Evolutionary conservation across 1,284 basidiomycete genomes (phyloP).

Genomic region (Anthracocystis walkeri): DNA sequence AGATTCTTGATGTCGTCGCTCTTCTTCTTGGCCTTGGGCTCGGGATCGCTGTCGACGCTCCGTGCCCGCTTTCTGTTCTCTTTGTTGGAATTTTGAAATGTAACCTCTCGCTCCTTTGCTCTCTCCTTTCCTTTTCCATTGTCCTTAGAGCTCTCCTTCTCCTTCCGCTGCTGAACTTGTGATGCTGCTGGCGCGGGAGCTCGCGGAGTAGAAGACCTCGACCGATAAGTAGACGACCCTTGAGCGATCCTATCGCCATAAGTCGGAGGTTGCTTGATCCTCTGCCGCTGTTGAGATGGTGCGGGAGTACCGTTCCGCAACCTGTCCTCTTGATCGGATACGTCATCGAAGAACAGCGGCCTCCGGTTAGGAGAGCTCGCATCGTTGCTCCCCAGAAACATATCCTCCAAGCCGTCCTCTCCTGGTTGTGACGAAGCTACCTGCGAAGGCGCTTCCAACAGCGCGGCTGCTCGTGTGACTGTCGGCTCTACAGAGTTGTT

Average conservation of each 20-base stretch:
- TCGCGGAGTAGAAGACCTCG: constrained; percentile 11
- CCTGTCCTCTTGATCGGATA: constrained; percentile 20
- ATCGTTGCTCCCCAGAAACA: constrained; percentile 15
- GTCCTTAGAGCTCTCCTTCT: background rate
- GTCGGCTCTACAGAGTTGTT: background rate
- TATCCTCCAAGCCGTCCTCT: constrained; percentile 17
- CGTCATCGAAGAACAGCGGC: constrained; percentile 25
- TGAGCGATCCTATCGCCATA: constrained; percentile 19
- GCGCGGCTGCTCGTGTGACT: background rate
- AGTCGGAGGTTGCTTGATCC: constrained; percentile 17
- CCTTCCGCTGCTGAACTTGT: background rate
- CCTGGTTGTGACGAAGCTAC: background rate
- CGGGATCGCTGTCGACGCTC: constrained; percentile 4
- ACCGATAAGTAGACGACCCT: background rate
- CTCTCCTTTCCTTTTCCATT: background rate
- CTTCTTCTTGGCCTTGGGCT: constrained; percentile 8
- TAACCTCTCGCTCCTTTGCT: background rate
- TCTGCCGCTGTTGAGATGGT: background rate
- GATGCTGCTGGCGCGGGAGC: background rate
- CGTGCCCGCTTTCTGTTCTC: background rate
- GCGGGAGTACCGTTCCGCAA: constrained; percentile 13
- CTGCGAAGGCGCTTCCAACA: background rate
- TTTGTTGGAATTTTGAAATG: background rate
- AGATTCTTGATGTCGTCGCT: constrained; percentile 44
- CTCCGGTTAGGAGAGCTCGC: background rate